Evolutionary conservation across 345 rosid genomes (phyloP), one percentile per base, ranked within the genome.

Genomic region (Lepidium aucheri): DNA sequence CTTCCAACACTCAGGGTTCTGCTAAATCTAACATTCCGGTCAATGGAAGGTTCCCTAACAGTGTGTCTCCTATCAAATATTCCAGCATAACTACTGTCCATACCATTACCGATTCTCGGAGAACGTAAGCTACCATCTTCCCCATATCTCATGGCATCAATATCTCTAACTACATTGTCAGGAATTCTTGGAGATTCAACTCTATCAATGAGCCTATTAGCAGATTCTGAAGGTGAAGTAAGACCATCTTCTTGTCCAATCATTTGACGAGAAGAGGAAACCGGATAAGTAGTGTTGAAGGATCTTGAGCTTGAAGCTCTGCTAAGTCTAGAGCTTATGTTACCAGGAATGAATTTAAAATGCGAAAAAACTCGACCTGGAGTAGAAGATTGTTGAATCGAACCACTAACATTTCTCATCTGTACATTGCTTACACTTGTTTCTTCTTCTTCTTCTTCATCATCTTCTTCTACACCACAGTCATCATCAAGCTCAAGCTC

Each of bases 1-100:
- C 99, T 80, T 68, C 99, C 99, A 59, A 94, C 97, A 80, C 99
- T 94, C 40, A 94, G 78, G 14, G 99, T 85, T 74, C 99, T 78
- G 58, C 96, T 90, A 80, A 88, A 94, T 46, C 83, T 81, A 74
- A 87, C 96, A 80, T 90, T 94, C 54, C 83, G 74, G 7, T 94
- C 97, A 51, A 41, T 15, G 16, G 78, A 81, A 54, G 90, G 88
- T 52, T 86, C 96, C 11, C 82, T 83, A 41, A 77, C 81, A 51
- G 76, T 85, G 13, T 58, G 70, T 72, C 87, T 73, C 72, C 92
- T 78, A 63, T 85, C 91, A 61, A 82, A 60, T 77, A 68, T 18
- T 67, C 84, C 84, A 68, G 68, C 61, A 51, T 66, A 83, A 49
- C 36, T 60, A 70, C 67, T 63, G 56, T 83, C 95, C 33, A 68